phyloP scores from a whole-genome alignment of 208 protist genomes.

The Leishmania major region DNA sequence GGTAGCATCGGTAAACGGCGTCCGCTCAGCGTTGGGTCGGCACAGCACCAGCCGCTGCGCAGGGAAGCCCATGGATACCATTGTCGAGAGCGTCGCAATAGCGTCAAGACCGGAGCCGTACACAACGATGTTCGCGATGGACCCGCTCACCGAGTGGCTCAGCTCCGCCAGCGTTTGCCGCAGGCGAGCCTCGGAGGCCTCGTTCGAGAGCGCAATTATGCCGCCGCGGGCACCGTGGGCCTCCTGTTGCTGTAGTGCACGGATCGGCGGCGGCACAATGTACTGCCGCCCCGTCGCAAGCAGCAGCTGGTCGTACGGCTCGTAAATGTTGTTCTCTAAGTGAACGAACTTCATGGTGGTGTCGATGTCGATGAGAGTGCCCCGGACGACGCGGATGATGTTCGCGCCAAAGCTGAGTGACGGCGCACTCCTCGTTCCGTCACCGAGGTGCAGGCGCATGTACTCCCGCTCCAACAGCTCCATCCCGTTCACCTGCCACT shows the following conservation, averaged over 20 bases:
- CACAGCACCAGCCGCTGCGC: conserved; percentile 81
- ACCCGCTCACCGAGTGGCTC: conserved; percentile 59
- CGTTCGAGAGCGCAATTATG: conserved; percentile 63
- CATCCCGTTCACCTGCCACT: conserved; percentile 78
- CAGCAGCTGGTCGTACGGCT: conserved; percentile 92
- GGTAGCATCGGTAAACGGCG: conserved; percentile 40
- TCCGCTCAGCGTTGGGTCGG: conserved; percentile 45
- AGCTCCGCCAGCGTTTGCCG: conserved; percentile 63
- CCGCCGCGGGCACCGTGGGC: conserved; percentile 44
- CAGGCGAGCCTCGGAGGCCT: conserved; percentile 58
- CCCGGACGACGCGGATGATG: conserved; percentile 69
- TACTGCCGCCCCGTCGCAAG: conserved; percentile 90
- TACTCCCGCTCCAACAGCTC: conserved; percentile 86
- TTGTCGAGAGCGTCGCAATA: conserved; percentile 61
- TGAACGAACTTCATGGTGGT: conserved; percentile 76
- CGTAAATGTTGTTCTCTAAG: conserved; percentile 83
- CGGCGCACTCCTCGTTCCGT: conserved; percentile 12
- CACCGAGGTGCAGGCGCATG: conserved; percentile 46
- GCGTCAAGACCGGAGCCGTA: conserved; percentile 89
- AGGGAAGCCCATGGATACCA: conserved; percentile 73
- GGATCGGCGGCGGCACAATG: conserved; percentile 66
- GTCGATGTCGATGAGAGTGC: conserved; percentile 88
- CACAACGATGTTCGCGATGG: conserved; percentile 78
- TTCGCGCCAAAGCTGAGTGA: conserved; percentile 26
- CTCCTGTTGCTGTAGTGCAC: conserved; percentile 65